phyloP scores from a whole-genome alignment of 805 yeast species.

The Nakazawaea populi region DNA sequence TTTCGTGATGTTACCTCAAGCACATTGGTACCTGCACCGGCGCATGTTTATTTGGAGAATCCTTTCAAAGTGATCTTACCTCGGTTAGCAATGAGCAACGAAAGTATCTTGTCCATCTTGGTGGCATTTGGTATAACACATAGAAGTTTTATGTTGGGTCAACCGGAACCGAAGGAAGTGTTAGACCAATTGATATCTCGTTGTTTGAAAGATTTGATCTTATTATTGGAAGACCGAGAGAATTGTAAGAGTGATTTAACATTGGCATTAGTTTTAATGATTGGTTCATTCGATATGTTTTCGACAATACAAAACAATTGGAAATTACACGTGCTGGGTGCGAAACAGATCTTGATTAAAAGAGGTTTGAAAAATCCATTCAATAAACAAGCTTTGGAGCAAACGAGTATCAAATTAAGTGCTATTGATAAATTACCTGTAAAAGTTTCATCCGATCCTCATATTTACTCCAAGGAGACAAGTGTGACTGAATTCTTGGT shows the following conservation, averaged over 20 bases:
- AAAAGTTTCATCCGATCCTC: conserved; percentile 1
- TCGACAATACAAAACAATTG: conserved; percentile 44
- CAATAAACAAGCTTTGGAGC: conserved; percentile 15
- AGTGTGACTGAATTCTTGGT: conserved; percentile 49
- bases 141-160: conserved; percentile 18
- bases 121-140: conserved; percentile 46
- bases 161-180: conserved; percentile 31
- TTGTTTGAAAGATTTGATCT: conserved; percentile 51
- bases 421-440: conserved; percentile 2
- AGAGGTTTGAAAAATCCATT: conserved; percentile 37
- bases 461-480: conserved; percentile 19
- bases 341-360: conserved; percentile 55
- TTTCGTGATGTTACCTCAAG: conserved; percentile 57
- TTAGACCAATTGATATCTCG: conserved; percentile 49
- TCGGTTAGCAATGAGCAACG: conserved; percentile 55
- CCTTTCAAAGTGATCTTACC: conserved; percentile 67
- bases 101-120: conserved; percentile 50
- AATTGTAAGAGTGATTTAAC: conserved; percentile 63
- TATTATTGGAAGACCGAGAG: conserved; percentile 39
- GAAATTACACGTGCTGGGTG: conserved; percentile 63
- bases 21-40: conserved; percentile 61
- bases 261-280: conserved; percentile 51
- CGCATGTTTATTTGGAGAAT: conserved; percentile 44
- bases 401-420: conserved; percentile 15
- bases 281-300: conserved; percentile 50